These are phyloP conservation scores for Talaromyces ruber DNA, from an alignment of 495 filamentous ascomycete genomes.

Conservation along the genomic window DNA sequence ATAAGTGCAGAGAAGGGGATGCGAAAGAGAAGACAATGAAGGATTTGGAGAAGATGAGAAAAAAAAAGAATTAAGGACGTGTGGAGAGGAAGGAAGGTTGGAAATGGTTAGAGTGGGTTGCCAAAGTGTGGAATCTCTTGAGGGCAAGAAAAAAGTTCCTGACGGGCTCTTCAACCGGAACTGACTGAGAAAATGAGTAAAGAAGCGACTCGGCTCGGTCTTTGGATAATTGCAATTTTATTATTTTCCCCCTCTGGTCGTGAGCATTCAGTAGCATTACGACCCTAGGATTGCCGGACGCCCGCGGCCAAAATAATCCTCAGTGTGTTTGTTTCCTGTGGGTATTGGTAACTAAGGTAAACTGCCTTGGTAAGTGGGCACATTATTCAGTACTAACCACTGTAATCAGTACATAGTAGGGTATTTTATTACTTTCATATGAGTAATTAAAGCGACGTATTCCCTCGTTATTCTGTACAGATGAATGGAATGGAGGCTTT, in stretches of 20 bases:
- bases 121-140: neutral
- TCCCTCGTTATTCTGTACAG: neutral
- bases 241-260: conserved; percentile 3
- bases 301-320: conserved; percentile 4
- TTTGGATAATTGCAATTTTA: neutral
- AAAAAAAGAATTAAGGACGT: conserved; percentile 13
- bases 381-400: too few species aligned
- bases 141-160: neutral
- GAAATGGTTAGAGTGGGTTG: neutral
- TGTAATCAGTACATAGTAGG: too few species aligned
- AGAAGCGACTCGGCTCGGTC: neutral
- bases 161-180: neutral
- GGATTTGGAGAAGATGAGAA: neutral
- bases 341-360: neutral
- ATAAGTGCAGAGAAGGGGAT: conserved; percentile 2
- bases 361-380: too few species aligned
- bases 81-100: conserved; percentile 13
- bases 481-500: neutral
- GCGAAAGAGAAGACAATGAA: conserved; percentile 14
- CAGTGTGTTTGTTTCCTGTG: neutral
- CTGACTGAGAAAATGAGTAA: neutral
- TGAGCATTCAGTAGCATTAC: neutral
- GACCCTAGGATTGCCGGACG: conserved; percentile 9
- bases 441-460: neutral
- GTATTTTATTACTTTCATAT: neutral